Evolutionary conservation across 176 grass and related monocot genomes (phyloP).

Genomic region (Eleusine coracana): DNA sequence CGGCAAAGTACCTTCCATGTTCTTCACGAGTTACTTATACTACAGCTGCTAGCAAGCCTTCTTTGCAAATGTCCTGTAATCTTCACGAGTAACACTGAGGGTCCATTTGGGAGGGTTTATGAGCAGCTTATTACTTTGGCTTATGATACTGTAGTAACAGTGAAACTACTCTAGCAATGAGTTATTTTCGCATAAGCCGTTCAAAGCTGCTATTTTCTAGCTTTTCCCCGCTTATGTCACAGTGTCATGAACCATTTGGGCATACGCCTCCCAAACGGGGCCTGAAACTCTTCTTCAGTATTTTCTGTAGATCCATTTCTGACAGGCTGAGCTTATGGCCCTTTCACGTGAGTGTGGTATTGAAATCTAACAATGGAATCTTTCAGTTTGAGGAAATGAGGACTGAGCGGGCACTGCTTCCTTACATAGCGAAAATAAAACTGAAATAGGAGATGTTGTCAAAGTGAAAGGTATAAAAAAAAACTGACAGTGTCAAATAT

Average conservation of each 20-base stretch:
- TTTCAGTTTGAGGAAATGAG: not conserved
- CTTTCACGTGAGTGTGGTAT: not conserved
- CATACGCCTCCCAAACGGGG: too few species aligned
- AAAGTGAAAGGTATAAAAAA: not conserved
- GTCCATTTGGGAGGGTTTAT: too few species aligned
- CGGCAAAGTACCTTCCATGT: conserved; percentile 22
- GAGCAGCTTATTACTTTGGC: too few species aligned
- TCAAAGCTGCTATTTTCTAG: too few species aligned
- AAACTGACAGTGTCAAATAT: not conserved
- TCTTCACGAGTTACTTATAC: not conserved
- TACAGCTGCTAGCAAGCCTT: not conserved
- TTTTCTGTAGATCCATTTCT: not conserved
- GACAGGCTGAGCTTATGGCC: not conserved
- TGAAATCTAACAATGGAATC: not conserved
- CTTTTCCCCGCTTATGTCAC: too few species aligned
- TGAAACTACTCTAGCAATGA: too few species aligned
- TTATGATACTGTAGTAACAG: too few species aligned
- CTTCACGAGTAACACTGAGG: not conserved
- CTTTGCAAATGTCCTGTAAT: not conserved
- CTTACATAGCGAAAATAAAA: not conserved
- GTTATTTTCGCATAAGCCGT: too few species aligned
- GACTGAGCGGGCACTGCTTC: not conserved
- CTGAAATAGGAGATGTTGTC: not conserved
- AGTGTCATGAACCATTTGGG: too few species aligned
- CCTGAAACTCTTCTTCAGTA: not conserved